Evolutionary conservation across 1,284 basidiomycete genomes (phyloP).

Genomic region (Apiotrichum montevideense): DNA sequence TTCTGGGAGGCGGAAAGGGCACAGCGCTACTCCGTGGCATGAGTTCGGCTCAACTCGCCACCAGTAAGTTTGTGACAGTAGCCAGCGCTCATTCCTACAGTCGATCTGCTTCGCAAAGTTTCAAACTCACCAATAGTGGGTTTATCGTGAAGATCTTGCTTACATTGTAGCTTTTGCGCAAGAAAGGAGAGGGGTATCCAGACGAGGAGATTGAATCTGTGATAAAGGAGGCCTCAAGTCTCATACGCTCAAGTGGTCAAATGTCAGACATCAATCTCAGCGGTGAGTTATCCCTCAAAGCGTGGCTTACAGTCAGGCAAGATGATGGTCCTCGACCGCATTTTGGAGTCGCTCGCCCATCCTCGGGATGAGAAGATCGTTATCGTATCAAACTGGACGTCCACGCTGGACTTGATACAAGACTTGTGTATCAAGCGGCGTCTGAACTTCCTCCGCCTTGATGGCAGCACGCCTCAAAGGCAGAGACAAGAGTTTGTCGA

Average conservation of each 20-base stretch:
- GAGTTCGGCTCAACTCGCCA: constrained; percentile 71
- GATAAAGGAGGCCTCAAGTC: constrained; percentile 57
- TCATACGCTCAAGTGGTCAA: not conserved
- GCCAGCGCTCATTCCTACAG: constrained; percentile 13
- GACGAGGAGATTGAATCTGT: constrained; percentile 56
- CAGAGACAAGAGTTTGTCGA: constrained; percentile 61
- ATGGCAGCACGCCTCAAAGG: constrained; percentile 73
- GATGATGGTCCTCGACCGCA: constrained; percentile 64
- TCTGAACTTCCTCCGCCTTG: constrained; percentile 78
- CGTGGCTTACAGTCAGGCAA: constrained; percentile 55
- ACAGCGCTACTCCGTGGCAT: constrained; percentile 59
- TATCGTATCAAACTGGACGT: constrained; percentile 81
- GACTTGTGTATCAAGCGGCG: constrained; percentile 67
- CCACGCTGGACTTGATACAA: constrained; percentile 87
- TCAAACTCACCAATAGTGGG: constrained; percentile 77
- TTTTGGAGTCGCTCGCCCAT: constrained; percentile 61
- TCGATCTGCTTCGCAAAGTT: constrained; percentile 66
- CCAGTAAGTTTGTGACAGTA: constrained; percentile 54
- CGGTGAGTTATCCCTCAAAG: constrained; percentile 3
- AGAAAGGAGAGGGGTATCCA: constrained; percentile 49
- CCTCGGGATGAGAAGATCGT: constrained; percentile 88
- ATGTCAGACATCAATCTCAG: constrained; percentile 6
- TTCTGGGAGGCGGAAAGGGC: constrained; percentile 51
- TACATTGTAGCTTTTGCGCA: constrained; percentile 57
- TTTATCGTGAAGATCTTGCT: not conserved